These are phyloP conservation scores for Annulohypoxylon stygium DNA, from an alignment of 495 filamentous ascomycete genomes.

Conservation along the genomic window DNA sequence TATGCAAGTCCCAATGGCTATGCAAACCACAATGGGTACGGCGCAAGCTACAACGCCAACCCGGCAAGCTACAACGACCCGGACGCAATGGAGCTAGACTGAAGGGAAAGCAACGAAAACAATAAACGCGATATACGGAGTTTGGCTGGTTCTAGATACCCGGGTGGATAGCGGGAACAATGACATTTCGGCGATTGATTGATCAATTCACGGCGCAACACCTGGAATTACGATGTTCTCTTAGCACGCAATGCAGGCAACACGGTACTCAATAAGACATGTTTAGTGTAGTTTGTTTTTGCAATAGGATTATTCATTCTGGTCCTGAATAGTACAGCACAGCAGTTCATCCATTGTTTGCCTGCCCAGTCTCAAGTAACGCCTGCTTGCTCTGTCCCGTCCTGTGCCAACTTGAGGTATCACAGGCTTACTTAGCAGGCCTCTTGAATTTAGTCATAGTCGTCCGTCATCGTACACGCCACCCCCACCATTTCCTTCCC, in stretches of 20 bases:
- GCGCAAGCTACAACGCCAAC: neutral
- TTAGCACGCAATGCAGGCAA: constrained; percentile 37
- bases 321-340: constrained; percentile 20
- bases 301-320: constrained; percentile 32
- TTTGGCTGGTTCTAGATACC: constrained; percentile 41
- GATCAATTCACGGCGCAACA: constrained; percentile 29
- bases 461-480: constrained; percentile 9
- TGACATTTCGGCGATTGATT: neutral
- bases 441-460: neutral
- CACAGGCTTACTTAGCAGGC: constrained; percentile 6
- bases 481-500: neutral
- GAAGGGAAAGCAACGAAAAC: constrained; percentile 28
- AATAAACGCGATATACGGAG: constrained; percentile 35
- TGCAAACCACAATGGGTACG: constrained; percentile 7
- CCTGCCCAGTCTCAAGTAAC: neutral
- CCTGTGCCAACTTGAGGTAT: neutral
- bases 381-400: constrained; percentile 2
- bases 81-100: constrained; percentile 82
- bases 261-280: neutral
- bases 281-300: constrained; percentile 24
- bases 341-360: constrained; percentile 17
- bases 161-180: constrained; percentile 38
- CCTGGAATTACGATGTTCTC: constrained; percentile 39
- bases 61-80: constrained; percentile 55
- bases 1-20: constrained; percentile 24